Evolutionary conservation across 2,329 filamentous ascomycete species (phyloP), one percentile per base, ranked within the genome.

Genomic region (Colletotrichum gloeosporioides): DNA sequence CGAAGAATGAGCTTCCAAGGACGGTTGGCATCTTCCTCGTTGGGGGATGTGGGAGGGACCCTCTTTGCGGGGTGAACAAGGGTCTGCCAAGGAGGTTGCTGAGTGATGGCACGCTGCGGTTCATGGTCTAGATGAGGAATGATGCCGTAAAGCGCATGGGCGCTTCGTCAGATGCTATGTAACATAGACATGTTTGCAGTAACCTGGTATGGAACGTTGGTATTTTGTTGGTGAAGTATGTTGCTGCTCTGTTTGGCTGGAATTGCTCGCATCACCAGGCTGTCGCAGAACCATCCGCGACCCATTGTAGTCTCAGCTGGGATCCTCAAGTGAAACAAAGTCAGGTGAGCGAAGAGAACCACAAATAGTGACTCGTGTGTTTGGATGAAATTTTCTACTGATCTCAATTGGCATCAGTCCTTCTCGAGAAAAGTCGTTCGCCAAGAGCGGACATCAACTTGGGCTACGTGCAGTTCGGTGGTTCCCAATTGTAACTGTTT

Each of bases 11-110:
- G 8, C 34, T 15, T 53, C 3, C 25, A 7, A 3, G 12, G 22
- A 25, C 8, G 25, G n/a, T 8, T 29, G 59, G 25, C 36, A 29
- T 34, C 12, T 63, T 63, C 25, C 68, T 39, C 9, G 31, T 63
- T n/a, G 15, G 55, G 32, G 22, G 66, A 22, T 6, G 66, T 57
- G 10, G 25, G 31, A 29, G 16, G 18, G 63, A 29, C 34, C 63
- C 6, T 57, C 13, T 49, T 32, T 73, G 69, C n/a, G 69, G 63
- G 32, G 55, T 25, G 36, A 7, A 67, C 55, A 68, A 44, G 63
- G 69, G 36, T 25, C 27, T 8, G 27, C 36, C 68, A 64, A 64
- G 68, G 18, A 73, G 25, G 73, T 76, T 68, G 57, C 73, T 73
- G 32, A 73, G 63, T 73, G 57, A 49, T 29, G 18, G n/a, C 32